phyloP scores from a whole-genome alignment of 495 filamentous ascomycete species.

The Terfezia boudieri region DNA sequence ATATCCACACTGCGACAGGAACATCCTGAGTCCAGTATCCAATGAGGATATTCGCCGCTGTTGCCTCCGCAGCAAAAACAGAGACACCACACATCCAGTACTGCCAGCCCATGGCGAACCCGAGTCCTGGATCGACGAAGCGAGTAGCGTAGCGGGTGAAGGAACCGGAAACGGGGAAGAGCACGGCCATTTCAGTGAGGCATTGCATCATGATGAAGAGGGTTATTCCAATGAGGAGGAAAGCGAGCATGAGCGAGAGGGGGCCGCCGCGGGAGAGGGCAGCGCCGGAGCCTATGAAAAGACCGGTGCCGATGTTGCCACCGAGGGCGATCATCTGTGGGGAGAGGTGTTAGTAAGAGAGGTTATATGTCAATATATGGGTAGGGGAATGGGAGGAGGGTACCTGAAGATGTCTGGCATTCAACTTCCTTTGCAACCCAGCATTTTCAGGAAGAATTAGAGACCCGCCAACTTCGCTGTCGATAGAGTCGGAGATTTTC shows the following conservation, averaged over 20 bases:
- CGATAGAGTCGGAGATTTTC: too few relatives aligned
- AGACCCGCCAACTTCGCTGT: too few relatives aligned
- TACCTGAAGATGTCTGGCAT: too few relatives aligned
- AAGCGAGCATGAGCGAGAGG: constrained; percentile 30
- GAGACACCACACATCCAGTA: constrained; percentile 45
- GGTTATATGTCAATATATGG: too few relatives aligned
- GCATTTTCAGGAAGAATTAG: too few relatives aligned
- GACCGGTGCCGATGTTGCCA: constrained; percentile 46
- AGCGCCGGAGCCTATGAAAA: constrained; percentile 30
- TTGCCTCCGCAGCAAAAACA: constrained; percentile 34
- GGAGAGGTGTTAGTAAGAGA: too few relatives aligned
- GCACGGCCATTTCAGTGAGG: constrained; percentile 43
- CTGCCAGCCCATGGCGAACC: constrained; percentile 63
- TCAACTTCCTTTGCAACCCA: too few relatives aligned
- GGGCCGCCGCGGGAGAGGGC: constrained; percentile 28
- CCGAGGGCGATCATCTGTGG: constrained; percentile 48
- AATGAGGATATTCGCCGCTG: constrained; percentile 32
- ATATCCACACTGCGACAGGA: constrained; percentile 41
- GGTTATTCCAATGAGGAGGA: constrained; percentile 29
- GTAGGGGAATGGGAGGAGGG: too few relatives aligned
- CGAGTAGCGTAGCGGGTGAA: constrained; percentile 49
- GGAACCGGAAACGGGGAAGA: constrained; percentile 37
- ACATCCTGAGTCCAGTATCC: constrained; percentile 34
- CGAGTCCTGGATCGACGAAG: constrained; percentile 56
- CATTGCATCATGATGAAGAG: constrained; percentile 29